phyloP scores from a whole-genome alignment of 2,329 filamentous ascomycete species.

The Cryphonectria naterciae region DNA sequence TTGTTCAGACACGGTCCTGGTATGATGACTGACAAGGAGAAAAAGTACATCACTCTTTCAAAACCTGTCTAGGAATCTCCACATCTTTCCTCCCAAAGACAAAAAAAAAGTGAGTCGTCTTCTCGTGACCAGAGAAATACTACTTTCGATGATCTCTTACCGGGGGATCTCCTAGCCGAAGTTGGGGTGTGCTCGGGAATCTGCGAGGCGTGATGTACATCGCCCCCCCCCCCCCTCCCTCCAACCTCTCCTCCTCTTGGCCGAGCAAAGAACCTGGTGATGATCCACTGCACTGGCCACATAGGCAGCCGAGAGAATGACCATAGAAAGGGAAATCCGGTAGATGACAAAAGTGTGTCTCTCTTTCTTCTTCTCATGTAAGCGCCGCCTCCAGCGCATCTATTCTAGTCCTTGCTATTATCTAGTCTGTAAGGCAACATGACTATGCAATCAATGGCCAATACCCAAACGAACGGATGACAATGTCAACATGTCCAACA shows the following conservation, averaged over 20 bases:
- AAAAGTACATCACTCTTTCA: not conserved
- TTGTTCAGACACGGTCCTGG: not conserved
- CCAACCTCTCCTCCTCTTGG: not conserved
- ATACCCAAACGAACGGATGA: conserved; percentile 19
- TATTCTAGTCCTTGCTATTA: no score
- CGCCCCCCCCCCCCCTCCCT: no score
- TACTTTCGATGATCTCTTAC: not conserved
- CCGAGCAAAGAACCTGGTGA: not conserved
- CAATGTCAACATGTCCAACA: conserved; percentile 9
- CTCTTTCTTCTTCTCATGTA: not conserved
- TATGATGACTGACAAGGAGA: no score
- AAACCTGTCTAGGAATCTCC: not conserved
- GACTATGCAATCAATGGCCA: conserved; percentile 17
- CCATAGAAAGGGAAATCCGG: not conserved
- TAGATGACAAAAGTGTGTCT: not conserved
- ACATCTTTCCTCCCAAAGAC: not conserved
- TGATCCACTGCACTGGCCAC: not conserved
- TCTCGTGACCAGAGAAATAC: not conserved
- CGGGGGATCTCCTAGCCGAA: not conserved
- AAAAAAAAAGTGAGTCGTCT: not conserved
- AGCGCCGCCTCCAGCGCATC: not conserved
- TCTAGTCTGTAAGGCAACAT: not conserved
- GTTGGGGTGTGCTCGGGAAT: not conserved
- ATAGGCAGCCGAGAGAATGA: not conserved
- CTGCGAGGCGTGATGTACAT: not conserved